Evolutionary conservation across 179 eudicot species (phyloP).

Genomic region (Drosera spatulata): DNA sequence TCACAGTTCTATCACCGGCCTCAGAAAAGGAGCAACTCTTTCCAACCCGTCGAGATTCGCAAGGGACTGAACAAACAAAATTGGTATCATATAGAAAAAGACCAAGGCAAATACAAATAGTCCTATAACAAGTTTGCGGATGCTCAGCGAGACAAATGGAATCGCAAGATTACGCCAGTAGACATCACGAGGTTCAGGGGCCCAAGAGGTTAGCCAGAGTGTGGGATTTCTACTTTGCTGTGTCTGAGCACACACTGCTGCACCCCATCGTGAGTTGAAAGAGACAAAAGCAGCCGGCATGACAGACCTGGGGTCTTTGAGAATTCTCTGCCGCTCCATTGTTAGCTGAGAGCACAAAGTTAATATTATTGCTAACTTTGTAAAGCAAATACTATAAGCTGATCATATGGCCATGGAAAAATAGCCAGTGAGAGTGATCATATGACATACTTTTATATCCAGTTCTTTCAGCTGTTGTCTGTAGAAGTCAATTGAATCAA

Average conservation of each 20-base stretch:
- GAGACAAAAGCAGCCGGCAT: conserved; percentile 91
- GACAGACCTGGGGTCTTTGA: conserved; percentile 46
- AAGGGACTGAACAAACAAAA: conserved; percentile 72
- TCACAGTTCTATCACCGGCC: conserved; percentile 48
- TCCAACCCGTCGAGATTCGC: conserved; percentile 82
- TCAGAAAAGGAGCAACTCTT: conserved; percentile 51
- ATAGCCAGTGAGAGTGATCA: conserved; percentile 1
- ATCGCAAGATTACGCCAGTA: conserved; percentile 67
- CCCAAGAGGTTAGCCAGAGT: conserved; percentile 64
- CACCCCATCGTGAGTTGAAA: conserved; percentile 77
- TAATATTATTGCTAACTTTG: not conserved
- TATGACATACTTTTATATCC: too few species aligned
- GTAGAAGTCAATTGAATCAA: conserved; percentile 77
- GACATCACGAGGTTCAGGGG: conserved; percentile 68
- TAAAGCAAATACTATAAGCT: not conserved
- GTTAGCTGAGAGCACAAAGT: not conserved
- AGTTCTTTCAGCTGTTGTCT: conserved; percentile 37
- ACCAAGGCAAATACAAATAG: conserved; percentile 87
- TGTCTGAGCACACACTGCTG: conserved; percentile 86
- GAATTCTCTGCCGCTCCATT: conserved; percentile 44
- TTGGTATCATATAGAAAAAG: conserved; percentile 86
- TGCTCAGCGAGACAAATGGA: conserved; percentile 69
- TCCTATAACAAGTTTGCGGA: conserved; percentile 59
- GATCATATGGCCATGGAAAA: not conserved
- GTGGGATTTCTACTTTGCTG: conserved; percentile 76